A percentile compares a stretch with the other conserved stretches of the same genome.
These are phyloP conservation scores for Colletotrichum siamense DNA, from an alignment of 2,329 filamentous ascomycete genomes.

Conservation along the genomic window DNA sequence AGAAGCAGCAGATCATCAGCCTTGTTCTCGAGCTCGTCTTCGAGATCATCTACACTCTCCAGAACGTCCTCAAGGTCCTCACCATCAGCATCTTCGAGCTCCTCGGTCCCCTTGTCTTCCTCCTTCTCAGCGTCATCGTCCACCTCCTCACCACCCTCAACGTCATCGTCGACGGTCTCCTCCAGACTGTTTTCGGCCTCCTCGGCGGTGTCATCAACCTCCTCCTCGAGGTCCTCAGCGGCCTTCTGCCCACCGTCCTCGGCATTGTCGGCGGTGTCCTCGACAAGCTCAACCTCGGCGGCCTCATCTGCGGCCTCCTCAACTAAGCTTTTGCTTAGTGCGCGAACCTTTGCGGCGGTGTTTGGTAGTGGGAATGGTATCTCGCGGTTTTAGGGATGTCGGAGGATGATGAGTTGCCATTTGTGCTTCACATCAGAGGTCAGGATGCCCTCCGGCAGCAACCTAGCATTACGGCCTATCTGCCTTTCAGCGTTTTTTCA, in stretches of 20 bases:
- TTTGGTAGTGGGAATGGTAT: neutral
- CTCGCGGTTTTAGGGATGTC: neutral
- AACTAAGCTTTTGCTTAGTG: neutral
- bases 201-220: constrained; percentile 8
- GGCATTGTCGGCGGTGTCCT: constrained; percentile 5
- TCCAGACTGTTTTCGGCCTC: neutral
- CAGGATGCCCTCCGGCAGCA: neutral
- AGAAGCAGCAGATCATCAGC: constrained; percentile 11
- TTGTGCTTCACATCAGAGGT: neutral
- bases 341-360: neutral
- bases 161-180: constrained; percentile 4
- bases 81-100: constrained; percentile 20
- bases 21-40: constrained; percentile 11
- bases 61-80: constrained; percentile 7
- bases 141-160: constrained; percentile 15
- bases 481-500: neutral
- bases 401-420: neutral
- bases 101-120: constrained; percentile 11
- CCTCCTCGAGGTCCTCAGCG: constrained; percentile 6
- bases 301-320: constrained; percentile 13
- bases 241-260: constrained; percentile 10
- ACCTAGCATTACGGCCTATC: neutral
- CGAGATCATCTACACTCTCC: constrained; percentile 1
- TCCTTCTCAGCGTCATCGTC: constrained; percentile 3
- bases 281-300: neutral